A percentile compares a stretch with the other conserved stretches of the same genome.
phyloP scores from a whole-genome alignment of 2,329 filamentous ascomycete species.

The Cadophora gregata region DNA sequence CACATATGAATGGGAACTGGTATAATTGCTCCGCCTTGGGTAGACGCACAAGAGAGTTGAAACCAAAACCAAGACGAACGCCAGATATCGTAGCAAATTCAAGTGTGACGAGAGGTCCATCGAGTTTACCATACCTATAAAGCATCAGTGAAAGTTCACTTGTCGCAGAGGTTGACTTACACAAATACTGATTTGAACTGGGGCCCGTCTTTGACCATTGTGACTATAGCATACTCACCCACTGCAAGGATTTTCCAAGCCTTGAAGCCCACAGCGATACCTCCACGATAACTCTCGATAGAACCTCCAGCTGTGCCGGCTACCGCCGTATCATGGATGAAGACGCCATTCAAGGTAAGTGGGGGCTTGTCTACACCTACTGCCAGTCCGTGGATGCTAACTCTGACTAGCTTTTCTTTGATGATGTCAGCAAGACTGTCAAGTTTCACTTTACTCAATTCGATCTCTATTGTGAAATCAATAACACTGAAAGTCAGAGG shows the following conservation, averaged over 20 bases:
- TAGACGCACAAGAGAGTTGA: conserved; percentile 47
- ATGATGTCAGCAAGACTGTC: conserved; percentile 13
- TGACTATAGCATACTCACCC: conserved; percentile 47
- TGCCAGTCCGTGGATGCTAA: conserved; percentile 42
- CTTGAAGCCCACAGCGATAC: conserved; percentile 45
- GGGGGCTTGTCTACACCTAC: conserved; percentile 46
- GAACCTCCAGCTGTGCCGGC: too few species aligned
- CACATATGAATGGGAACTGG: conserved; percentile 10
- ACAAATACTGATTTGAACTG: conserved; percentile 16
- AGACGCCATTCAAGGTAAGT: conserved; percentile 47
- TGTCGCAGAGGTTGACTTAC: background rate
- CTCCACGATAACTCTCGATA: conserved; percentile 45
- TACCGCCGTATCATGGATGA: conserved; percentile 40
- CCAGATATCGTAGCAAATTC: conserved; percentile 49
- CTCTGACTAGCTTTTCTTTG: background rate
- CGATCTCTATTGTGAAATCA: conserved; percentile 16
- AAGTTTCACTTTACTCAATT: conserved; percentile 31
- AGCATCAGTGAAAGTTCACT: background rate
- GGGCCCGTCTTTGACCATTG: background rate
- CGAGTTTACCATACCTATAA: conserved; percentile 44
- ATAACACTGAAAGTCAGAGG: conserved; percentile 22
- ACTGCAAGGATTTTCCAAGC: conserved; percentile 49
- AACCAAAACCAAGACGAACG: conserved; percentile 49
- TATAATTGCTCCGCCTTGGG: background rate
- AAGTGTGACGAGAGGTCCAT: conserved; percentile 48